Percentiles rank a stretch among this genome's conserved stretches.
Evolutionary conservation across 1,284 basidiomycete genomes (phyloP).

Genomic region (Lignosus rhinocerotis): DNA sequence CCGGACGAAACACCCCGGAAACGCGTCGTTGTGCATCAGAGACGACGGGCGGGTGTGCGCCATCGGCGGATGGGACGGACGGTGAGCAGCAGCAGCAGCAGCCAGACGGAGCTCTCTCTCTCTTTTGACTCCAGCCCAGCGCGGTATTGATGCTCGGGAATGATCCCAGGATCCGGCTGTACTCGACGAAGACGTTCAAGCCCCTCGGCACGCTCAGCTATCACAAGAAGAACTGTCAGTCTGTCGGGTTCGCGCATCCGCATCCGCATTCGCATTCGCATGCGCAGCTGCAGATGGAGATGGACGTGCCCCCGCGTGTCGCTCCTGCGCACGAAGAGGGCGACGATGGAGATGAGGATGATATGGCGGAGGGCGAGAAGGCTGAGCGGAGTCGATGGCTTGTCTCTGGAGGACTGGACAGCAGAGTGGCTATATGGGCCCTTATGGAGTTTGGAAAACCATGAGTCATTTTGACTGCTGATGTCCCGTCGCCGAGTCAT

Average conservation of each 20-base stretch:
- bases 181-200: conserved; percentile 75
- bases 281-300: conserved; percentile 11
- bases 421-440: conserved; percentile 75
- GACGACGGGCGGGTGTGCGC: conserved; percentile 77
- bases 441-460: conserved; percentile 65
- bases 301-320: neutral
- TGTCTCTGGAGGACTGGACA: conserved; percentile 72
- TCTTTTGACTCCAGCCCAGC: neutral
- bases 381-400: conserved; percentile 65
- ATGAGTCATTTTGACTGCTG: neutral
- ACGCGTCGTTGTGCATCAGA: conserved; percentile 72
- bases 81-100: conserved; percentile 46
- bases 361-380: conserved; percentile 53
- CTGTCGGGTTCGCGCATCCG: conserved; percentile 62
- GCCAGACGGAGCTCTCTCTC: neutral
- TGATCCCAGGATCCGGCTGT: conserved; percentile 70
- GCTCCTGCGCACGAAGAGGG: conserved; percentile 23
- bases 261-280: conserved; percentile 39
- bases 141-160: no score
- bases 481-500: neutral
- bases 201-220: conserved; percentile 77
- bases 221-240: conserved; percentile 76
- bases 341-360: conserved; percentile 51
- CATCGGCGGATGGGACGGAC: conserved; percentile 88
- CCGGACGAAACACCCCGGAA: conserved; percentile 80